Evolutionary conservation across 495 filamentous ascomycete genomes (phyloP), one percentile per base, ranked within the genome.

Genomic region (Stereocaulon alpinum): DNA sequence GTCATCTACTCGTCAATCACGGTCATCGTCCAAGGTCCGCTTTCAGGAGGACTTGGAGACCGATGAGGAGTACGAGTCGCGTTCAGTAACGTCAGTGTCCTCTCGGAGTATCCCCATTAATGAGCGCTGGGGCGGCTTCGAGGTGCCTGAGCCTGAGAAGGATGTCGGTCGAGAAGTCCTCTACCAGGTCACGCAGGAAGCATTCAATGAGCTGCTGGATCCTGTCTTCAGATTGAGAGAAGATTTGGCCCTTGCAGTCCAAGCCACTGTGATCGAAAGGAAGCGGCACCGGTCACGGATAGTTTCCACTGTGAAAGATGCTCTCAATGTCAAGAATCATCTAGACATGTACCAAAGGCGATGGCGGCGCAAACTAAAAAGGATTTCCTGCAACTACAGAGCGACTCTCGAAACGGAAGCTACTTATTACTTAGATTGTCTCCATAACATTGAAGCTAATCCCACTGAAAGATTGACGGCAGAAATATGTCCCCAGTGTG

Each of bases 191-290:
- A 88, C 86, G 0, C 89, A 95, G 66, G 85, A 95, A 66, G 89
- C 87, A 1, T 86, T 95, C 70, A 96, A 96, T 66, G 90, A 97
- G 69, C 74, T 97, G 4, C 80, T 98, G 6, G 88, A 96, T 68
- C 75, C 83, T 11, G 74, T 98, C 0, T 97, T 97, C 74, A 84
- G 84, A 63, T 75, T 76, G 27, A 86, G 86, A 61, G 93, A 98
- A 71, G 84, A 89, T 59, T 69, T 87, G 9, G 82, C 90, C 10
- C 74, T 95, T 61, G 79, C 86, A 53, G 83, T 80, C 10, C 79
- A 81, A 42, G 75, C 79, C 17, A 89, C 82, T 1, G 84, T 82
- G 57, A 70, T 72, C 22, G 75, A 83, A 56, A 83, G 89, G 41
- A 75, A 82, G 47, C 73, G 5, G 64, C 68, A 29, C 40, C 34